Evolutionary conservation across 1,139 yeast species (phyloP), one percentile per base, ranked within the genome.

Genomic region (Saccharomyces hybrid): DNA sequence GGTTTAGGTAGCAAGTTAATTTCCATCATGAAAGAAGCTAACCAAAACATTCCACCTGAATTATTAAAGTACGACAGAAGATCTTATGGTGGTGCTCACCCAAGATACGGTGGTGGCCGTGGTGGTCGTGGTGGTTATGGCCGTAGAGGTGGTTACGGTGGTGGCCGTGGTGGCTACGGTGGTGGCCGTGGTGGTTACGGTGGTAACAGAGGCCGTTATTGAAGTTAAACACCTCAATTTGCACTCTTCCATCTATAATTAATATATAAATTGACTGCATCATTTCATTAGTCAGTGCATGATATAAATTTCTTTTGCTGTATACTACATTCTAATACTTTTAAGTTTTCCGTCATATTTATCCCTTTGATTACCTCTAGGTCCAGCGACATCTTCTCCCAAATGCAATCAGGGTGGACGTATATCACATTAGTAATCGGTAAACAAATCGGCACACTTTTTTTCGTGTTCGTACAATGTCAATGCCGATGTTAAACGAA

Each of bases 21-120:
- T 67, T 86, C 88, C 67, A 91, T 93, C 66, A 81, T 93, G 80
- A 82, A 85, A 74, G 99, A 95, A 79, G 99, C 99, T 61, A 86
- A 93, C 72, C 99, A 95, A 76, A 80, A 82, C 56, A 76, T 95
- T 66, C 88, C 91, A 60, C 81, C 80, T 49, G 87, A 79, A 62
- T 77, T 85, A 70, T 53, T 65, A 60, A 62, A 61, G 53, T 71
- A 65, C 61, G 78, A 82, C 61, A 76, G 85, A 62, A 73, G 76
- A 57, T 59, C 60, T 48, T 60, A 66, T 51, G 44, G 44, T 16
- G 71, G 71, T 57, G 64, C 62, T 52, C 72, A 74, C 57, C 71
- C 79, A 79, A 75, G 84, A 74, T 71, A 77, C 64, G 79, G 87
- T 60, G 80, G 87, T 58, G 79, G 89, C 60, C 67, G 77, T 57